Base-by-base conservation (phyloP, 495 filamentous ascomycete genomes). In the Alectoria sarmentosa region DNA sequence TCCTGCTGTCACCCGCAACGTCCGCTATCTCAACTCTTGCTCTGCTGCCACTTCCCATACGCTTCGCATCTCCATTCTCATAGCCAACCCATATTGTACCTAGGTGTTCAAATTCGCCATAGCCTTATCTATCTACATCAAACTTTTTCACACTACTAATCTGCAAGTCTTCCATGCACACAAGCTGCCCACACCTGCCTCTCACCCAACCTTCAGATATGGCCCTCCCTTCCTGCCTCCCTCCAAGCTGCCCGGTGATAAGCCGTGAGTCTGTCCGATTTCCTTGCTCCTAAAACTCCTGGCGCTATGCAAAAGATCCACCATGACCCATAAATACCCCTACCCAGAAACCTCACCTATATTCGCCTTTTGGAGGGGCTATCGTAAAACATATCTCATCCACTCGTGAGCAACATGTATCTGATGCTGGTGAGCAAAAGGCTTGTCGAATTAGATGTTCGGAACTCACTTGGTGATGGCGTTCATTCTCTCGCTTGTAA, bases 401-500 rank as follows among this genome's bases (percentile, higher is more conserved):
- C 62, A 46, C 64, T 73, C 42, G 64, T 65, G 52, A 69, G 62
- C 34, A 69, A 52, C 60, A 67, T 69, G 67, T 76, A 66, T 26
- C 70, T 71, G 36, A 34, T 26, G 8, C 42, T 3, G 15, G 21
- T 68, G 46, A 66, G 62, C 59, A 52, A 28, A 32, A 39, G 2
- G 36, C 17, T 28, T 30, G 21, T 42, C 1, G n/a, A 30, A 19
- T 11, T 17, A 26, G n/a, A 21, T 36, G 9, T 37, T 23, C 39
- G 32, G 58, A 39, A 83, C 83, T 75, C 79, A 88, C 74, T 82
- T 84, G 19, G 92, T 96, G 73, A 98, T 92, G 57, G 90, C 88
- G 70, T 87, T 84, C 90, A 96, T 92, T 68, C 92, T 78, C 79
- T 96, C 92, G 57, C 85, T 90, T 44, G 90, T 96, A 71, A 97